phyloP scores from a whole-genome alignment of 2,329 filamentous ascomycete species.

The Stachybotrys chlorohalonatus region DNA sequence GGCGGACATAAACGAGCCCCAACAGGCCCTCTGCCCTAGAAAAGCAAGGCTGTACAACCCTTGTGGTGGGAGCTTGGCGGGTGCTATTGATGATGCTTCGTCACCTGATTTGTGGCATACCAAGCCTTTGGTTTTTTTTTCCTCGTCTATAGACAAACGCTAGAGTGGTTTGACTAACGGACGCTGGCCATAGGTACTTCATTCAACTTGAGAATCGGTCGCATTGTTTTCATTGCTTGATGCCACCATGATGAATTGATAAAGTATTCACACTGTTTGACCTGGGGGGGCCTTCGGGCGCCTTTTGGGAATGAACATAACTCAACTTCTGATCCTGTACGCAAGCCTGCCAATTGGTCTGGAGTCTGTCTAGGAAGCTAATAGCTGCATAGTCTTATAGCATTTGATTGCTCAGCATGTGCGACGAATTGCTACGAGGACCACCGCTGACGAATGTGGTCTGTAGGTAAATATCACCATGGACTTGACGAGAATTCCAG shows the following conservation, averaged over 20 bases:
- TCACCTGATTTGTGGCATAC: conserved; percentile 49
- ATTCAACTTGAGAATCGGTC: conserved; percentile 1
- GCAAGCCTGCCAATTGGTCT: background rate
- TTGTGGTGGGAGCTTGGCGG: conserved; percentile 40
- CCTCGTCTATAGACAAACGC: background rate
- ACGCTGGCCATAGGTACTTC: conserved; percentile 22
- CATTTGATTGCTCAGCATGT: background rate
- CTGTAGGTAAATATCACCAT: background rate
- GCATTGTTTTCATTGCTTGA: background rate
- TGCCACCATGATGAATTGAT: conserved; percentile 36
- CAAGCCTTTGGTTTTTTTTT: too few relatives aligned
- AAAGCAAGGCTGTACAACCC: conserved; percentile 53
- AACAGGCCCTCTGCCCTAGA: conserved; percentile 33
- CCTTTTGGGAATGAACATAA: conserved; percentile 42
- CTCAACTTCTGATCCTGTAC: conserved; percentile 38
- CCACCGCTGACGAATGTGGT: background rate
- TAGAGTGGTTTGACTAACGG: background rate
- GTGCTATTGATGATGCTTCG: conserved; percentile 58
- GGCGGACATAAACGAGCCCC: conserved; percentile 57
- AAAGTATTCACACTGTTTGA: conserved; percentile 55
- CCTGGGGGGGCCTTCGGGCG: conserved; percentile 23
- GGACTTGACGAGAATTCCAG: background rate
- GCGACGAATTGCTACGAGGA: background rate
- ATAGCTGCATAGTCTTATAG: background rate
- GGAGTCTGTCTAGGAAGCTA: background rate